Base-by-base conservation (phyloP, 2,329 filamentous ascomycete species). In the Ophiostoma quercus region DNA sequence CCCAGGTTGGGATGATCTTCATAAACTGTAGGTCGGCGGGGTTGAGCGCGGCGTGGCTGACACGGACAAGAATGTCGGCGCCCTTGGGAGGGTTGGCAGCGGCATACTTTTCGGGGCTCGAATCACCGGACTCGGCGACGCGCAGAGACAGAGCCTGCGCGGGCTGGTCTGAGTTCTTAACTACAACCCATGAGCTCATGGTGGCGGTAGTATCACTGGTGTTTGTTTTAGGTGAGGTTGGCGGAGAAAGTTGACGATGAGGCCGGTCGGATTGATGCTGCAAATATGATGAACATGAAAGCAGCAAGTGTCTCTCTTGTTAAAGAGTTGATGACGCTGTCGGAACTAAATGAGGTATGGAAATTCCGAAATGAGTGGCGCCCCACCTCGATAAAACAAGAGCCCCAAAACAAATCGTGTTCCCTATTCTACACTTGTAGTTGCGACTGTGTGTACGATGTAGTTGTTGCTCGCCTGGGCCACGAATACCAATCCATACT, bases 31-130 rank as follows among this genome's bases (percentile, higher is more conserved):
- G 68, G 71, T 80, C 78, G 69, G 75, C 79, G 14, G 78, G 79
- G 72, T 81, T 80, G 66, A 80, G 76, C 16, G 78, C 75, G 3
- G 78, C 77, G 72, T 79, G 75, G 9, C 75, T 74, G 39, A 80
- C 75, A 63, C 73, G 75, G 65, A 80, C 69, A 62, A 79, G 74
- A 60, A 80, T 71, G 34, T 75, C 25, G 69, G 67, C 29, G 51
- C 72, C 73, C 34, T 66, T 72, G 69, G 71, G 72, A 32, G 14
- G 67, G 29, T 65, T n/a, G 16, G 73, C 72, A 22, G 72, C 71
- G n/a, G 70, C 71, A 66, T 67, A 72, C 34, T 65, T 39, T 41
- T 65, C 62, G 34, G 62, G 62, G 9, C 73, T 6, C n/a, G 32
- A 3, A 54, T 66, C 67, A 43, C 60, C 68, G 14, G 71, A 70